Conservation (phyloP, 2,329 filamentous ascomycete species). For the Cercospora janseana region DNA sequence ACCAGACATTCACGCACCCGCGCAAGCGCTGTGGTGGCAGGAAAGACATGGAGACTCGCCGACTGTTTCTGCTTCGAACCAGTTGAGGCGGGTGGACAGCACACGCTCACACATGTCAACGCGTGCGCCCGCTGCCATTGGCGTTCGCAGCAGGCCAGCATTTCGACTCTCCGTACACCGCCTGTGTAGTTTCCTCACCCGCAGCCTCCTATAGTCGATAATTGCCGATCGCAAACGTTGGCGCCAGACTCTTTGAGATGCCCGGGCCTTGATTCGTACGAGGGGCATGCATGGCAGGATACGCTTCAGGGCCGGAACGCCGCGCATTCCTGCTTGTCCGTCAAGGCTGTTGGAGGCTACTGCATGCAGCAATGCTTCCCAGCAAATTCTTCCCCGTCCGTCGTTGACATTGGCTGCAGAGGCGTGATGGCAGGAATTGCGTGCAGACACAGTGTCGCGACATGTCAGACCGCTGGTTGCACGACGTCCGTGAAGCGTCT, state of each 20-base stretch:
- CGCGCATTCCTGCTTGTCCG: constrained; percentile 17
- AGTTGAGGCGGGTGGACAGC: neutral
- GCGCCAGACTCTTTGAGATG: too few species aligned
- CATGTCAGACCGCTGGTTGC: constrained; percentile 21
- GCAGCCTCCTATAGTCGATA: constrained; percentile 13
- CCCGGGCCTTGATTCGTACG: constrained; percentile 3
- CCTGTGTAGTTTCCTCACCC: constrained; percentile 21
- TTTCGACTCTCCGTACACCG: constrained; percentile 4
- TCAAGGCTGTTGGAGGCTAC: too few species aligned
- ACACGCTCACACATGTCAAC: neutral
- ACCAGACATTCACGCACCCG: constrained; percentile 11
- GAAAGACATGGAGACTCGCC: neutral
- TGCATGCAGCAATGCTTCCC: constrained; percentile 22
- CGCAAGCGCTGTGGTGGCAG: constrained; percentile 20
- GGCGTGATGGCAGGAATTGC: neutral
- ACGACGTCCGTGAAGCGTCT: constrained; percentile 7
- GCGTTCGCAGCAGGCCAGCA: neutral
- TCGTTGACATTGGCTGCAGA: constrained; percentile 17
- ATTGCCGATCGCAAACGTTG: constrained; percentile 4
- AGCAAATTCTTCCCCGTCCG: constrained; percentile 22
- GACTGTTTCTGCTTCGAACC: neutral
- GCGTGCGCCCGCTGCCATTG: neutral
- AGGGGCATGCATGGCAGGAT: constrained; percentile 5
- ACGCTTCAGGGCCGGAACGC: constrained; percentile 17
- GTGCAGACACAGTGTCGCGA: constrained; percentile 7